Evolutionary conservation across 192 early-diverging fungal species (phyloP).

Genomic region (Coemansia sp.): DNA sequence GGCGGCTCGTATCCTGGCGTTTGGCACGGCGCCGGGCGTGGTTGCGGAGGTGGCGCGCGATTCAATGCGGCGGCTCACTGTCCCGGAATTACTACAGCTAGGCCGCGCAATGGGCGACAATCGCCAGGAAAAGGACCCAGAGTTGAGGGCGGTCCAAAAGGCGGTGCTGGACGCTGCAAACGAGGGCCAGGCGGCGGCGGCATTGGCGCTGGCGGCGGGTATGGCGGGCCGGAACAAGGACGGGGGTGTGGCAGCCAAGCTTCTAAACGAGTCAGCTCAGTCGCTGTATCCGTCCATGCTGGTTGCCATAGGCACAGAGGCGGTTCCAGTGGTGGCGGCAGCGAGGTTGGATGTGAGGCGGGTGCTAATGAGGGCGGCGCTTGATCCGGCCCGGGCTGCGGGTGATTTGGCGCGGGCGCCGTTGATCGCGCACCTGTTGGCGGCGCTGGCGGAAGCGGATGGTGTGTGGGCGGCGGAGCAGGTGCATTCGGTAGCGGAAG

Average conservation of each 20-base stretch:
- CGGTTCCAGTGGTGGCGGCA: not conserved
- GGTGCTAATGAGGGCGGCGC: too few relatives aligned
- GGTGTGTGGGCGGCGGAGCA: not conserved
- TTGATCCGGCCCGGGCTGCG: too few relatives aligned
- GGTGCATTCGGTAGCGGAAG: not conserved
- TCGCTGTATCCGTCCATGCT: constrained; percentile 1
- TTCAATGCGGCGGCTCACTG: not conserved
- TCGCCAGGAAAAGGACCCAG: not conserved
- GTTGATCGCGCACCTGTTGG: too few relatives aligned
- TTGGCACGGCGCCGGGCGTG: constrained; percentile 7
- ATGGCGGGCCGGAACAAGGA: not conserved
- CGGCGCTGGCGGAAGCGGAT: not conserved
- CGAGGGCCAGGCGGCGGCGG: not conserved
- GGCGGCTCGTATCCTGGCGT: constrained; percentile 16
- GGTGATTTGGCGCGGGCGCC: too few relatives aligned
- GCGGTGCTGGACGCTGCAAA: not conserved
- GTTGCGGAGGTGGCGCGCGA: constrained; percentile 25
- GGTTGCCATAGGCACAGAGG: not conserved
- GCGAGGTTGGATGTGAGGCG: not conserved
- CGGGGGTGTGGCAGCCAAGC: not conserved
- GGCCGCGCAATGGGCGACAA: not conserved
- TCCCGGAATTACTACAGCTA: too few relatives aligned
- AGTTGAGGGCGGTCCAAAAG: not conserved
- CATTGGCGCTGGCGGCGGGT: constrained; percentile 20
- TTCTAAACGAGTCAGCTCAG: not conserved